phyloP scores from a whole-genome alignment of 768 basidiomycete genomes.

The Mycena belliarum region DNA sequence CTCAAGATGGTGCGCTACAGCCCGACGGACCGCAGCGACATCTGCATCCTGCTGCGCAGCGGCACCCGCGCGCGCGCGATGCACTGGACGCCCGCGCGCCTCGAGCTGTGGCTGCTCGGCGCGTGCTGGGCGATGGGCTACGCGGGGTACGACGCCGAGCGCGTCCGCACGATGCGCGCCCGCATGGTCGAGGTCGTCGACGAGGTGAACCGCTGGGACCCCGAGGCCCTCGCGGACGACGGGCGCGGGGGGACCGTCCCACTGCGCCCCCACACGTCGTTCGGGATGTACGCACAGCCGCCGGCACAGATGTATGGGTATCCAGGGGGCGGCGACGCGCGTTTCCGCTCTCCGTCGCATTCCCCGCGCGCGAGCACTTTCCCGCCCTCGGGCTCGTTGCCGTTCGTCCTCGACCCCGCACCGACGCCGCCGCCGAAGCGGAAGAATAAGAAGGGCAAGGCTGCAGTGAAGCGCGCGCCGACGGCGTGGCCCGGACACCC shows the following conservation, averaged over 20 bases:
- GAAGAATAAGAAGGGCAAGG: neutral
- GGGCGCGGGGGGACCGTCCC: conserved; percentile 17
- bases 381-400: neutral
- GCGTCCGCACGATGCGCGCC: conserved; percentile 45
- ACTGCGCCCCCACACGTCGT: neutral
- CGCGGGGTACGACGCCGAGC: conserved; percentile 42
- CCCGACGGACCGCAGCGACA: conserved; percentile 63
- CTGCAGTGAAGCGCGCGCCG: neutral
- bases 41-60: conserved; percentile 65
- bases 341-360: conserved; percentile 2
- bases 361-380: conserved; percentile 1
- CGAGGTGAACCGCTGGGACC: conserved; percentile 24
- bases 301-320: neutral
- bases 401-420: neutral
- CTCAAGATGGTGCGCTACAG: conserved; percentile 71
- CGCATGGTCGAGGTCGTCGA: conserved; percentile 58
- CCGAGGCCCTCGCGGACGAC: conserved; percentile 13
- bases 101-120: conserved; percentile 59
- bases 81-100: conserved; percentile 53
- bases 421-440: conserved; percentile 2
- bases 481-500: conserved; percentile 15
- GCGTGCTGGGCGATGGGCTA: conserved; percentile 71
- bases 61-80: conserved; percentile 53
- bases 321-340: neutral
- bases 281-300: neutral